Evolutionary conservation across 2,329 filamentous ascomycete species (phyloP).

Genomic region (Verticillium zaregamsianum): DNA sequence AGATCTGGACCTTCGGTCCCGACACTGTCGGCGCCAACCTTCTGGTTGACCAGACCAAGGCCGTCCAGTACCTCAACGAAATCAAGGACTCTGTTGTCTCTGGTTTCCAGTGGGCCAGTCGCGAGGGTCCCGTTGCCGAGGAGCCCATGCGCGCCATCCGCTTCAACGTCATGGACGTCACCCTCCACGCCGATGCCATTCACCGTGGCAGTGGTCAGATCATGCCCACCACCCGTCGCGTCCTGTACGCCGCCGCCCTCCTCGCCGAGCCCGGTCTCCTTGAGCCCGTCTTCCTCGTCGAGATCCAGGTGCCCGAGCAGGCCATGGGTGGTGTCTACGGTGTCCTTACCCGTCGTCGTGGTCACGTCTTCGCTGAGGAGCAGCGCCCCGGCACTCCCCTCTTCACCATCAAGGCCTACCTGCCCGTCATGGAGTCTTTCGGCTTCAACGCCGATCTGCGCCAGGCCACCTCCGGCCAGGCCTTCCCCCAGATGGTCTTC

Average conservation of each 20-base stretch:
- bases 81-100: slow-evolving; percentile 99
- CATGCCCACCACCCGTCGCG: slow-evolving; percentile 96
- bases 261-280: slow-evolving; percentile 87
- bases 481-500: slow-evolving; percentile 98
- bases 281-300: slow-evolving; percentile 98
- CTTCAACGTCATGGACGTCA: slow-evolving; percentile 99
- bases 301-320: slow-evolving; percentile 97
- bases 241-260: slow-evolving; percentile 88
- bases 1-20: slow-evolving; percentile 99
- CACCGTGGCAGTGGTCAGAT: slow-evolving; percentile 99
- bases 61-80: slow-evolving; percentile 99
- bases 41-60: slow-evolving; percentile 99
- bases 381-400: slow-evolving; percentile 98
- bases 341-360: slow-evolving; percentile 95
- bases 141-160: slow-evolving; percentile 96
- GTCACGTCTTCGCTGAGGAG: slow-evolving; percentile 98
- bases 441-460: slow-evolving; percentile 98
- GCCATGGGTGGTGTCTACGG: slow-evolving; percentile 99
- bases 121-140: slow-evolving; percentile 95
- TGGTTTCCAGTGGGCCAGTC: slow-evolving; percentile 99
- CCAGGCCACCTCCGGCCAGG: slow-evolving; percentile 89
- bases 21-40: slow-evolving; percentile 98
- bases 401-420: slow-evolving; percentile 98
- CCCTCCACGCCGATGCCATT: slow-evolving; percentile 98
- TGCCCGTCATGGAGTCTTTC: slow-evolving; percentile 96